These are phyloP conservation scores for Alternaria atra DNA, from an alignment of 2,329 filamentous ascomycete species.

Conservation along the genomic window DNA sequence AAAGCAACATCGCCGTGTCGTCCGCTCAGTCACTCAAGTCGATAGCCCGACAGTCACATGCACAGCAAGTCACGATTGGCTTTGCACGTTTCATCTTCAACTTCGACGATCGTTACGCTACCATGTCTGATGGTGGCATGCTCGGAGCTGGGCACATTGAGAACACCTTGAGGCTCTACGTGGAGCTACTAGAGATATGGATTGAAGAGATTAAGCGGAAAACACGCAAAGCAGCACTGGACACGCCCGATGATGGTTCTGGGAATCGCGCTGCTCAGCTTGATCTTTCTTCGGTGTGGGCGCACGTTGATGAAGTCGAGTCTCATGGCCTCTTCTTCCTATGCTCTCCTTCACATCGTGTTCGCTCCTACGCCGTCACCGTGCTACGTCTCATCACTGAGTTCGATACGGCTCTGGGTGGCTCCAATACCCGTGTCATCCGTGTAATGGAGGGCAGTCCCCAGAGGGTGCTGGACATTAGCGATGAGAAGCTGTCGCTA, in stretches of 20 bases:
- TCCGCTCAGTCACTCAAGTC: slow-evolving; percentile 94
- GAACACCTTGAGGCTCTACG: slow-evolving; percentile 88
- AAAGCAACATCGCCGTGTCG: slow-evolving; percentile 88
- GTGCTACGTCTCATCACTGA: slow-evolving; percentile 92
- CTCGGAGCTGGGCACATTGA: slow-evolving; percentile 94
- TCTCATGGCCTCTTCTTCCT: slow-evolving; percentile 97
- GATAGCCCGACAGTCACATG: slow-evolving; percentile 90
- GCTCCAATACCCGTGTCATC: slow-evolving; percentile 83
- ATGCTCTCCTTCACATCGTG: slow-evolving; percentile 91
- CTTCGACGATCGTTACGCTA: slow-evolving; percentile 96
- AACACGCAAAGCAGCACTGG: slow-evolving; percentile 74
- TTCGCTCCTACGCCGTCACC: slow-evolving; percentile 89
- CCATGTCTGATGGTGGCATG: slow-evolving; percentile 98
- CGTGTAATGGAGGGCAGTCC: slow-evolving; percentile 92
- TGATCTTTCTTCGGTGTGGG: slow-evolving; percentile 86
- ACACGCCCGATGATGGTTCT: slow-evolving; percentile 68
- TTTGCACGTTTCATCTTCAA: slow-evolving; percentile 99
- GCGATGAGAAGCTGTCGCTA: slow-evolving; percentile 88
- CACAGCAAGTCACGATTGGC: slow-evolving; percentile 94
- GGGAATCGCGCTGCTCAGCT: slow-evolving; percentile 79
- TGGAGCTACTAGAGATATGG: slow-evolving; percentile 95
- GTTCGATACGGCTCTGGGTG: slow-evolving; percentile 88
- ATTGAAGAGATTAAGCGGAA: slow-evolving; percentile 95
- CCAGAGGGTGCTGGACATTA: slow-evolving; percentile 86
- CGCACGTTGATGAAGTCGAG: slow-evolving; percentile 95